Conservation (phyloP, 1,284 basidiomycete species). For the Moesziomyces parantarcticus region DNA sequence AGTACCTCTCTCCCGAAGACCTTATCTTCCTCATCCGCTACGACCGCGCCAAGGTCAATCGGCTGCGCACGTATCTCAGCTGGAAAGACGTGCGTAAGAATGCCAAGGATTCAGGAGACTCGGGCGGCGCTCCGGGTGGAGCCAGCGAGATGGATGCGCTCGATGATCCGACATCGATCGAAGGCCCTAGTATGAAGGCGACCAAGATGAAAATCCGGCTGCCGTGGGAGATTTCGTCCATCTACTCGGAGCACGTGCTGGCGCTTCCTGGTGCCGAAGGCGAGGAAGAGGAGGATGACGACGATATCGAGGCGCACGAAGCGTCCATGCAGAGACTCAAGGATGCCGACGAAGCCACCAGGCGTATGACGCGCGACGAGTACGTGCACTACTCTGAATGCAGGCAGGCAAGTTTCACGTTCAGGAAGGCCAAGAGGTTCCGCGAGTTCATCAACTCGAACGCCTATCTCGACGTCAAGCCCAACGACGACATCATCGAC, state of each 20-base stretch:
- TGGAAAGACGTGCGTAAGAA: slow-evolving; percentile 98
- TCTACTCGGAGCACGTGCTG: slow-evolving; percentile 74
- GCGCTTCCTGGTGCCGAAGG: slow-evolving; percentile 80
- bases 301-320: slow-evolving; percentile 94
- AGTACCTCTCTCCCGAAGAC: slow-evolving; percentile 89
- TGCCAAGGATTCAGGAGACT: slow-evolving; percentile 78
- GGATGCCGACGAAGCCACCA: slow-evolving; percentile 90
- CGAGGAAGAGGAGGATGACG: slow-evolving; percentile 86
- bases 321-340: slow-evolving; percentile 84
- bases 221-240: slow-evolving; percentile 93
- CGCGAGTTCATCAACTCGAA: slow-evolving; percentile 94
- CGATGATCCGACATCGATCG: slow-evolving; percentile 31
- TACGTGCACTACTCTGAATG: slow-evolving; percentile 98
- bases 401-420: slow-evolving; percentile 95
- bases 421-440: slow-evolving; percentile 87
- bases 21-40: slow-evolving; percentile 95
- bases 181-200: slow-evolving; percentile 75
- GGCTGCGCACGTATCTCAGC: slow-evolving; percentile 90
- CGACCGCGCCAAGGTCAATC: slow-evolving; percentile 92
- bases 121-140: slow-evolving; percentile 73
- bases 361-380: slow-evolving; percentile 94
- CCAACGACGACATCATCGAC: slow-evolving; percentile 94
- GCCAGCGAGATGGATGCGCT: slow-evolving; percentile 37
- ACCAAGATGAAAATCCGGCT: slow-evolving; percentile 94
- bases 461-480: slow-evolving; percentile 85